These are phyloP conservation scores for Trichoderma endophyticum DNA, from an alignment of 2,329 filamentous ascomycete genomes.

Conservation along the genomic window DNA sequence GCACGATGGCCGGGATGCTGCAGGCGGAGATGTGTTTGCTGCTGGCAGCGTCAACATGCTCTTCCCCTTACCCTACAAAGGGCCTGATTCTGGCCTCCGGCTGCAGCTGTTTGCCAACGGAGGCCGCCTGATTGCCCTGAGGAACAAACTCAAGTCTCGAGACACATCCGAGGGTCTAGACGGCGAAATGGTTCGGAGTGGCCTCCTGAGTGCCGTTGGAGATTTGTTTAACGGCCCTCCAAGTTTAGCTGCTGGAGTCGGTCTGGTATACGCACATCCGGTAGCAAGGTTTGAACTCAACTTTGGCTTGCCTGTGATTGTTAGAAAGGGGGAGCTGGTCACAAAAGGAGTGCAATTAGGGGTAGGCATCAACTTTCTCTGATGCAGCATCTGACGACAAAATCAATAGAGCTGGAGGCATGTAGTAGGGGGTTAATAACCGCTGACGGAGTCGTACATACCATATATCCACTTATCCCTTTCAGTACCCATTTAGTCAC, in stretches of 20 bases:
- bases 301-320: constrained; percentile 81
- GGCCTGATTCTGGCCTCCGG: constrained; percentile 78
- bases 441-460: background rate
- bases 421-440: background rate
- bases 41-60: constrained; percentile 85
- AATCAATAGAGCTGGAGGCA: background rate
- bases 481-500: background rate
- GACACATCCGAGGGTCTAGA: constrained; percentile 37
- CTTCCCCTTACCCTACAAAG: constrained; percentile 77
- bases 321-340: constrained; percentile 78
- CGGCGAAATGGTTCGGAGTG: constrained; percentile 46
- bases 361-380: constrained; percentile 95
- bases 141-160: constrained; percentile 51
- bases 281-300: constrained; percentile 94
- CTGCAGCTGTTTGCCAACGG: constrained; percentile 90
- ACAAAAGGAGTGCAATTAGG: constrained; percentile 92
- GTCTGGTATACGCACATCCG: constrained; percentile 91
- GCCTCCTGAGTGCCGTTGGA: constrained; percentile 59
- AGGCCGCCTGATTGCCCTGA: constrained; percentile 76
- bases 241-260: constrained; percentile 81
- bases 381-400: constrained; percentile 29
- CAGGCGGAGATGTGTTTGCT: constrained; percentile 89
- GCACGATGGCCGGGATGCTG: constrained; percentile 77
- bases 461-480: constrained; percentile 3
- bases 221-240: constrained; percentile 74